Percentiles rank a stretch among this genome's conserved stretches.
phyloP scores from a whole-genome alignment of 2,329 filamentous ascomycete genomes.

The Macrophomina phaseolina region DNA sequence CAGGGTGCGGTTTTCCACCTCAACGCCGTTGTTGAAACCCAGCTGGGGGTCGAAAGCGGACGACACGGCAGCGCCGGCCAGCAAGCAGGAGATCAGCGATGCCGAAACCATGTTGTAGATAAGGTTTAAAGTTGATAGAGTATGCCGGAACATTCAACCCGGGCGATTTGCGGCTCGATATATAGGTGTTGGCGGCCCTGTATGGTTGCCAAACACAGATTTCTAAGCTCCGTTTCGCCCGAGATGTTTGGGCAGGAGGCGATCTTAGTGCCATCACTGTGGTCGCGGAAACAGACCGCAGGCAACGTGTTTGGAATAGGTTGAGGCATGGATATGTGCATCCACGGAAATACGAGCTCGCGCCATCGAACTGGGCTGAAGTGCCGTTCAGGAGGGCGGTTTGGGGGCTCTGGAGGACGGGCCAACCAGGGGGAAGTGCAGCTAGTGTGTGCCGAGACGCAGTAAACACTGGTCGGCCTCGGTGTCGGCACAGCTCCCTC shows the following conservation, averaged over 20 bases:
- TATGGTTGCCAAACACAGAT: neutral
- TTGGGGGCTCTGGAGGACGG: neutral
- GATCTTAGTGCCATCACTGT: neutral
- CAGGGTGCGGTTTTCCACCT: conserved; percentile 53
- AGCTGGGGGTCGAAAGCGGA: conserved; percentile 21
- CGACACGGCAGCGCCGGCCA: conserved; percentile 5
- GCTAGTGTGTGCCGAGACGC: neutral
- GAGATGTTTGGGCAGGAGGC: neutral
- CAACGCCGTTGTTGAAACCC: conserved; percentile 23
- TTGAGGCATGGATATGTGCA: neutral
- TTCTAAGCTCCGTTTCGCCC: neutral
- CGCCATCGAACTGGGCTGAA: neutral
- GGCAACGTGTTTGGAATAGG: neutral
- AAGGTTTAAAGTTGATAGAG: neutral
- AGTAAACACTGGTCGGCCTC: neutral
- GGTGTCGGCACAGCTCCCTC: neutral
- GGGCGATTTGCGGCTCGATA: neutral
- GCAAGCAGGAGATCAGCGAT: conserved; percentile 3
- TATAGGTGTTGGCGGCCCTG: neutral
- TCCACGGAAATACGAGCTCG: neutral
- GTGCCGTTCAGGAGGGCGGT: neutral
- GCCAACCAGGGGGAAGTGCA: neutral
- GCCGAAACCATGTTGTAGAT: conserved; percentile 11
- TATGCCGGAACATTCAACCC: neutral
- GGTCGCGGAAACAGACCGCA: conserved; percentile 1